Evolutionary conservation across 306 rosid genomes (phyloP), one percentile per base, ranked within the genome.

Genomic region (Sphenostylis stenocarpa): DNA sequence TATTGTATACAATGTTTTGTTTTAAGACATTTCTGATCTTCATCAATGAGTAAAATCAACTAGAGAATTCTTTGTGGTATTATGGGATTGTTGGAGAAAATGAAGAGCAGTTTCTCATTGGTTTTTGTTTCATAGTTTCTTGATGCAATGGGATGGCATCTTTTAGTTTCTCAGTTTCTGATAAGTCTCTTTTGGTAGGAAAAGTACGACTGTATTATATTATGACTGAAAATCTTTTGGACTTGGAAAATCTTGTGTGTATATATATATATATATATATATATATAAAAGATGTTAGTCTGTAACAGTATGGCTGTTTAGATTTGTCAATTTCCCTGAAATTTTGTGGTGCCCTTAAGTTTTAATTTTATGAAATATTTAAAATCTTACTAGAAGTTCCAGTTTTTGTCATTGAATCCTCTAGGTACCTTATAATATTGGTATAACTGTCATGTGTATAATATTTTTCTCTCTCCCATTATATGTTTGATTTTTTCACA

Each of bases 401-500:
- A 26, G 2, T 26, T 26, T 26, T 26, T 26, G 28, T 26, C 28
- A 26, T 26, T 26, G 28, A 26, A 26, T 2, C 28, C 28, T 26
- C 28, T 26, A 26, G 28, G 28, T 26, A 26, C 34, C 34, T 61
- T 23, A n/a, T 51, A 45, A 65, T 72, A 11, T 31, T 56, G 51
- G 9, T 70, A 74, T 77, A 61, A 12, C 21, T 60, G 72, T 75
- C 15, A n/a, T 52, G 9, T 8, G 8, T 20, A 52, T 19, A 49
- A 52, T 19, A 49, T 52, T 53, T 53, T 53, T 41, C 9, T 67
- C 17, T 39, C 58, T 61, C 65, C 21, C 77, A 80, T 76, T 36
- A 78, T 61, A 33, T 64, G 55, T 73, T 20, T 28, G 80, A 24
- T n/a, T 69, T 53, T 87, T 81, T 81, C 31, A 65, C 93, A 94